phyloP scores from a whole-genome alignment of 2,329 filamentous ascomycete genomes.

The Scolecobasidium constrictum region DNA sequence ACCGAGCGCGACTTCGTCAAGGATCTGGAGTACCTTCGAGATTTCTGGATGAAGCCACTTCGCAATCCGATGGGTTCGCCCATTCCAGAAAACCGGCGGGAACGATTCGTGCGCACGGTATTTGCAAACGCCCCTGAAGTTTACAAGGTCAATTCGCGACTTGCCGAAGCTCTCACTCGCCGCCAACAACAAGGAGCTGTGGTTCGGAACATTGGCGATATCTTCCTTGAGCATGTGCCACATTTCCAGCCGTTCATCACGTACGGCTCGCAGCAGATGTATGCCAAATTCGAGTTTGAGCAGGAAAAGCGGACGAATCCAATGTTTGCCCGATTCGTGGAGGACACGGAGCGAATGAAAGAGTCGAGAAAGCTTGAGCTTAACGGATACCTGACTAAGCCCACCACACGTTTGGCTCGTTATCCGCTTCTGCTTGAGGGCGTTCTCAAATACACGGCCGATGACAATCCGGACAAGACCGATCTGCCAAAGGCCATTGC shows the following conservation, averaged over 20 bases:
- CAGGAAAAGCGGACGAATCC: constrained; percentile 83
- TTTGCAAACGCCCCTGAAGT: constrained; percentile 97
- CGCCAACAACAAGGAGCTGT: constrained; percentile 85
- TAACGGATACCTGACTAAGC: constrained; percentile 96
- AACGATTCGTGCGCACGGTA: constrained; percentile 85
- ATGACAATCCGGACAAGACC: constrained; percentile 78
- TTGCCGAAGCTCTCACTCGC: constrained; percentile 79
- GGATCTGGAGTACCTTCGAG: constrained; percentile 90
- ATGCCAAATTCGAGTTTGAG: constrained; percentile 96
- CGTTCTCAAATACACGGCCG: constrained; percentile 82
- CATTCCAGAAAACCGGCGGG: constrained; percentile 76
- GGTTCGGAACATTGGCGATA: constrained; percentile 81
- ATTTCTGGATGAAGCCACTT: constrained; percentile 96
- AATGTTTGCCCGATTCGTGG: constrained; percentile 81
- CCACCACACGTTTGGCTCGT: constrained; percentile 85
- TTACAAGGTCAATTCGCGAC: constrained; percentile 77
- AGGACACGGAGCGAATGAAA: constrained; percentile 90
- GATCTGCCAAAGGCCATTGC: constrained; percentile 84
- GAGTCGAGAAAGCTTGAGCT: constrained; percentile 94
- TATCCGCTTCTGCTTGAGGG: constrained; percentile 89
- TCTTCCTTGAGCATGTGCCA: constrained; percentile 85
- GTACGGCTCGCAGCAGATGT: constrained; percentile 90
- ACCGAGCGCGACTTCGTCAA: constrained; percentile 98
- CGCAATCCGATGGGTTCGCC: constrained; percentile 61
- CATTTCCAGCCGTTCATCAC: constrained; percentile 93